These are phyloP conservation scores for Hyaloscypha hepaticicola DNA, from an alignment of 495 filamentous ascomycete species.

Conservation along the genomic window DNA sequence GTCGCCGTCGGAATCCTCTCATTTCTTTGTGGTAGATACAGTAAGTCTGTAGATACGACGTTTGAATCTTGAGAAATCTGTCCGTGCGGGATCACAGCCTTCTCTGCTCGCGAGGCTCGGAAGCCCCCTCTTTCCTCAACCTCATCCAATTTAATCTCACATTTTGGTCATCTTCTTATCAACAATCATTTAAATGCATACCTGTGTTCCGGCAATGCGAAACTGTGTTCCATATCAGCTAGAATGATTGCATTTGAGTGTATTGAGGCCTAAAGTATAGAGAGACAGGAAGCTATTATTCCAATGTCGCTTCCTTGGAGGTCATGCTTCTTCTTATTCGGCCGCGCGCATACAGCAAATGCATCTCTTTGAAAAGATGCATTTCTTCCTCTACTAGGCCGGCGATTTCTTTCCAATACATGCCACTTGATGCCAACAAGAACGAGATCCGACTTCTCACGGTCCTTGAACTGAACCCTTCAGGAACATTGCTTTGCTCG, in stretches of 20 bases:
- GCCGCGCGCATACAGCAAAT: too few relatives aligned
- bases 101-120: background rate
- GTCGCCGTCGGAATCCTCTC: background rate
- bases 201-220: too few relatives aligned
- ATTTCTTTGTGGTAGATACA: background rate
- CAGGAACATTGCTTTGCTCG: background rate
- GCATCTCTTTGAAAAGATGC: too few relatives aligned
- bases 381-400: background rate
- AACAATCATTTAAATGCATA: too few relatives aligned
- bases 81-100: conserved; percentile 3
- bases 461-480: background rate
- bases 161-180: background rate
- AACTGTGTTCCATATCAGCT: too few relatives aligned
- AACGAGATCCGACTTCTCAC: conserved; percentile 1
- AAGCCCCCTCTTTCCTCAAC: background rate
- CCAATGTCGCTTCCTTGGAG: too few relatives aligned
- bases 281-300: too few relatives aligned
- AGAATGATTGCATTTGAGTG: too few relatives aligned
- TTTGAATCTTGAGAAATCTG: background rate
- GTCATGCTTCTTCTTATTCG: too few relatives aligned
- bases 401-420: background rate
- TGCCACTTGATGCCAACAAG: background rate
- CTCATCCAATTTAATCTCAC: background rate
- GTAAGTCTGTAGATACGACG: background rate
- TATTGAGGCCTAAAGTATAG: too few relatives aligned